A percentile compares a stretch with the other conserved stretches of the same genome.
phyloP scores from a whole-genome alignment of 164 flowering plant species.

The Berberis thunbergii region DNA sequence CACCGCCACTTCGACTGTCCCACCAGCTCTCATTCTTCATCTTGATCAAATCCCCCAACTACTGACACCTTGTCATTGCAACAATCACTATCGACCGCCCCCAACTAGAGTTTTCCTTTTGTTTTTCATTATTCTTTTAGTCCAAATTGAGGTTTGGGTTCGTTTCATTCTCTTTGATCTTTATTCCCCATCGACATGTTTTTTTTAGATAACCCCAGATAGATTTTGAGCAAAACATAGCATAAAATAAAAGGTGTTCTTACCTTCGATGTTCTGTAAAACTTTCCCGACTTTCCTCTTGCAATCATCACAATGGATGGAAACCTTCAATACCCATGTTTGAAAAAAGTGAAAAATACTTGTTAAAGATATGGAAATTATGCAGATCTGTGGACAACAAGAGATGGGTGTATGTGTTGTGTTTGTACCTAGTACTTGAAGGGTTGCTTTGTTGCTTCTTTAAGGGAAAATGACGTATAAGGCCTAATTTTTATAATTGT shows the following conservation, averaged over 20 bases:
- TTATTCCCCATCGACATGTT: too few relatives aligned
- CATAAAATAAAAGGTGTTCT: neutral
- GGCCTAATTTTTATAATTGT: too few relatives aligned
- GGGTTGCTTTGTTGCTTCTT: conserved; percentile 14
- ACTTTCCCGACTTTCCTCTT: conserved; percentile 44
- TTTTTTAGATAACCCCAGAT: neutral
- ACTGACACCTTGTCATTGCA: neutral
- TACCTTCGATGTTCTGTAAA: conserved; percentile 42
- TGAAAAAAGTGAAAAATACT: conserved; percentile 12
- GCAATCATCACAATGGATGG: conserved; percentile 57
- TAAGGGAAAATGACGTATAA: too few relatives aligned
- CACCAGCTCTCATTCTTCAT: too few relatives aligned
- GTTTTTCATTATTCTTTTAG: neutral
- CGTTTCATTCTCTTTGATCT: conserved; percentile 19
- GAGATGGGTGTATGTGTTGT: neutral
- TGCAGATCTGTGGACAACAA: neutral
- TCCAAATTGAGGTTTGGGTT: conserved; percentile 12
- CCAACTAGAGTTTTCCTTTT: neutral
- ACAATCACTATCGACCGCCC: neutral
- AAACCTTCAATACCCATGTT: conserved; percentile 47
- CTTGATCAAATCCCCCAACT: too few relatives aligned
- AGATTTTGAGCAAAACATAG: neutral
- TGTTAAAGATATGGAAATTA: neutral
- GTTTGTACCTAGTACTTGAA: conserved; percentile 23
- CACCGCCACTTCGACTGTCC: too few relatives aligned